These are phyloP conservation scores for Alternaria rosae DNA, from an alignment of 2,329 filamentous ascomycete species.

Conservation along the genomic window DNA sequence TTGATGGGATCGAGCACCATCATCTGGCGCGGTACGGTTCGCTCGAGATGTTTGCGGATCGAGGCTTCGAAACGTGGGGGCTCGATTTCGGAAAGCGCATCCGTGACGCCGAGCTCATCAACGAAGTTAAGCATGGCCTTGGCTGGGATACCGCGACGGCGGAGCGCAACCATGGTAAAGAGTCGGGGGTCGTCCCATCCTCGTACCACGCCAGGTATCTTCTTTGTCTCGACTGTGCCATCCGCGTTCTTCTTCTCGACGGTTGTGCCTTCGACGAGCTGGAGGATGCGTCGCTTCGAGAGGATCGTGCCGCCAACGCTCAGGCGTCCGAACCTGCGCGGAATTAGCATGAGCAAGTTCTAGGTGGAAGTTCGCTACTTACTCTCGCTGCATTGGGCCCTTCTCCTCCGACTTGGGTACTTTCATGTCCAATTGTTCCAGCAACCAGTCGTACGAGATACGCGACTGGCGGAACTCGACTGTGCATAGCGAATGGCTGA, in stretches of 20 bases:
- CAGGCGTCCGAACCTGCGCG: slow-evolving; percentile 65
- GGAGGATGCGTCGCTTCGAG: slow-evolving; percentile 83
- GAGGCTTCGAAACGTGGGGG: slow-evolving; percentile 83
- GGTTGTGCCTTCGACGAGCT: slow-evolving; percentile 73
- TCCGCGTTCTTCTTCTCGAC: slow-evolving; percentile 55
- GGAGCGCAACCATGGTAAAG: slow-evolving; percentile 84
- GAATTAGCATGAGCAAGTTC: slow-evolving; percentile 14
- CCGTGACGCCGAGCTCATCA: slow-evolving; percentile 90
- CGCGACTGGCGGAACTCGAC: slow-evolving; percentile 88
- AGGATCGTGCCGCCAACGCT: slow-evolving; percentile 86
- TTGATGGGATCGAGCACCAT: slow-evolving; percentile 85
- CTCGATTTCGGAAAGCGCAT: slow-evolving; percentile 79
- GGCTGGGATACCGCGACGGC: slow-evolving; percentile 84
- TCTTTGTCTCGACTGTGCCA: slow-evolving; percentile 48
- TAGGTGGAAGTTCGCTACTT: slow-evolving; percentile 13
- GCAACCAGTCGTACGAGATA: slow-evolving; percentile 90
- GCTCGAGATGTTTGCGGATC: slow-evolving; percentile 85
- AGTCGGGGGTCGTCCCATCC: slow-evolving; percentile 92
- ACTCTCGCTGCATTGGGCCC: slow-evolving; percentile 88
- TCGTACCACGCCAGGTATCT: slow-evolving; percentile 67
- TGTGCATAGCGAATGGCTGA: slow-evolving; percentile 92
- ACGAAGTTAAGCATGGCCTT: slow-evolving; percentile 89
- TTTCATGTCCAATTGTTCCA: slow-evolving; percentile 81
- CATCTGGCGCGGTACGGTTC: slow-evolving; percentile 87
- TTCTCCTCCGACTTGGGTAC: slow-evolving; percentile 64